Percentiles rank a stretch among this genome's conserved stretches.
phyloP scores from a whole-genome alignment of 2,329 filamentous ascomycete genomes.

The Huntiella bhutanensis region DNA sequence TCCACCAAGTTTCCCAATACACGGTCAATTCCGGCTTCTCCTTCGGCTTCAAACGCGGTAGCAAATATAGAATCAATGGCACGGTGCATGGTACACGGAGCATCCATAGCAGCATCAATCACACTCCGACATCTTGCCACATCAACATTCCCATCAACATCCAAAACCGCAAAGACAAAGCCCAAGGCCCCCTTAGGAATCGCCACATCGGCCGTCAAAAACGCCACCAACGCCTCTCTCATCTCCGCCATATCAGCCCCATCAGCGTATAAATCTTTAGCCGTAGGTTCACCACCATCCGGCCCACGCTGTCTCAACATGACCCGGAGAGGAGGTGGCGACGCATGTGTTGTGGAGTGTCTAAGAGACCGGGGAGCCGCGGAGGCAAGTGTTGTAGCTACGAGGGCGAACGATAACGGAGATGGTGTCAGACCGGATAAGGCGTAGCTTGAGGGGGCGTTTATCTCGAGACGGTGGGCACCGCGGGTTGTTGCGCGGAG shows the following conservation, averaged over 20 bases:
- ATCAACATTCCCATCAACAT: slow-evolving; percentile 16
- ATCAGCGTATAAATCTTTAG: not conserved
- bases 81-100: slow-evolving; percentile 33
- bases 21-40: not conserved
- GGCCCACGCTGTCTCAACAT: slow-evolving; percentile 35
- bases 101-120: slow-evolving; percentile 23
- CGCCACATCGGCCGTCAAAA: slow-evolving; percentile 2
- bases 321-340: slow-evolving; percentile 22
- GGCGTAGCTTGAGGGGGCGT: slow-evolving; percentile 29
- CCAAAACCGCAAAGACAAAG: slow-evolving; percentile 7
- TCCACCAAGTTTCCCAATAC: slow-evolving; percentile 20
- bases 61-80: slow-evolving; percentile 32
- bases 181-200: not conserved
- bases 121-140: slow-evolving; percentile 22
- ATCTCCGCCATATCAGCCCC: not conserved
- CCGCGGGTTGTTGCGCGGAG: slow-evolving; percentile 23
- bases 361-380: slow-evolving; percentile 1
- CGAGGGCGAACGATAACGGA: slow-evolving; percentile 20
- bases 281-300: not conserved
- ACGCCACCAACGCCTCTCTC: not conserved
- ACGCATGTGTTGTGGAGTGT: not conserved
- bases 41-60: slow-evolving; percentile 12
- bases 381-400: slow-evolving; percentile 5
- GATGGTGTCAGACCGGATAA: slow-evolving; percentile 33
- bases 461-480: slow-evolving; percentile 34